phyloP scores from a whole-genome alignment of 139 green algal genomes.

The Closterium sp. region DNA sequence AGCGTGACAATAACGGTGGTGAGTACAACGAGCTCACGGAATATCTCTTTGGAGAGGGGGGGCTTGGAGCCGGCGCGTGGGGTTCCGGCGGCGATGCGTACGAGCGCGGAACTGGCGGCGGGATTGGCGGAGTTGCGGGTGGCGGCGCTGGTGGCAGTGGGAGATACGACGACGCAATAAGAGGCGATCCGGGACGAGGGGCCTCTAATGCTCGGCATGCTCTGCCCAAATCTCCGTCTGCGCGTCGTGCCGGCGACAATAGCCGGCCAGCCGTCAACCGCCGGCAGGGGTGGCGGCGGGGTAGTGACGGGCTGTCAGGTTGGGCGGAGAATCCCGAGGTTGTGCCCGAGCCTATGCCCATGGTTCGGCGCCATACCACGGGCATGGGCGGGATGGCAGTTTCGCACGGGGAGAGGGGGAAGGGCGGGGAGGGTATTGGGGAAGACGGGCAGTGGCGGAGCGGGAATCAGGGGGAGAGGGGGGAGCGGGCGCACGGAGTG shows the following conservation, averaged over 20 bases:
- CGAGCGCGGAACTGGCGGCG: not conserved
- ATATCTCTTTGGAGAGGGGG: not conserved
- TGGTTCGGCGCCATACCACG: not conserved
- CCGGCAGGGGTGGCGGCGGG: not conserved
- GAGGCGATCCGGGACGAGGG: not conserved
- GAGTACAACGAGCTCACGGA: not conserved
- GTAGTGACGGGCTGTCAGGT: not conserved
- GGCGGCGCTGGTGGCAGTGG: not conserved
- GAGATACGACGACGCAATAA: not conserved
- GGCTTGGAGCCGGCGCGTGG: not conserved
- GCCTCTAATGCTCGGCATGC: not conserved
- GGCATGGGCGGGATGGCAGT: not conserved
- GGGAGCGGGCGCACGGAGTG: not conserved
- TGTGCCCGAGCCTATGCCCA: not conserved
- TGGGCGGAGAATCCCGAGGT: not conserved
- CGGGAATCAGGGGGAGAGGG: not conserved
- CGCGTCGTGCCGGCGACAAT: not conserved
- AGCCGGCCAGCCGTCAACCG: not conserved
- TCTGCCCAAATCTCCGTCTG: not conserved
- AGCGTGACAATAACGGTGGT: not conserved
- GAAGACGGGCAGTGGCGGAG: not conserved
- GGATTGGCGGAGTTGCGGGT: too few relatives aligned
- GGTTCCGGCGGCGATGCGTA: not conserved
- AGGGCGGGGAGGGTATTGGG: not conserved
- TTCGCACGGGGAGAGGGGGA: not conserved